Conservation (phyloP, 164 flowering plant genomes). For the Vitis amurensis region DNA sequence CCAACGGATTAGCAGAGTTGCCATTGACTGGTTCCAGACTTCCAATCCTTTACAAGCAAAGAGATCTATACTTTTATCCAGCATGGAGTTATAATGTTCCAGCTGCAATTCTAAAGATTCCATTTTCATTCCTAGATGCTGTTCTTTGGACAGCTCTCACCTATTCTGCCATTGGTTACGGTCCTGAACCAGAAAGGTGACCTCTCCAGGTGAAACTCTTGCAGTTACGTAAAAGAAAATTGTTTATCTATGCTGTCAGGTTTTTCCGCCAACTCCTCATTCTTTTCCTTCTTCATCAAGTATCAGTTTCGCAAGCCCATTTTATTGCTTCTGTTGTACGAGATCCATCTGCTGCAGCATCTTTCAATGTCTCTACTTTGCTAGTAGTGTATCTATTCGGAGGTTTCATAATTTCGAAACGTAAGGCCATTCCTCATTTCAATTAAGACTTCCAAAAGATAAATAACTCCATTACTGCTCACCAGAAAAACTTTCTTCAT, state of each 20-base stretch:
- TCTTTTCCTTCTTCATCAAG: slow-evolving; percentile 31
- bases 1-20: slow-evolving; percentile 29
- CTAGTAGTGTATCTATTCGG: slow-evolving; percentile 28
- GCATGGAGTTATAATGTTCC: slow-evolving; percentile 39
- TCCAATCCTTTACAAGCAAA: slow-evolving; percentile 30
- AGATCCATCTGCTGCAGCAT: slow-evolving; percentile 19
- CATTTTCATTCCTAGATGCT: slow-evolving; percentile 35
- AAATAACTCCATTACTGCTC: neutral
- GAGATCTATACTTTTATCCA: slow-evolving; percentile 35
- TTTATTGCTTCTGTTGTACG: slow-evolving; percentile 24
- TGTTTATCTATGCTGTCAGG: slow-evolving; percentile 14
- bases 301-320: slow-evolving; percentile 23
- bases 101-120: slow-evolving; percentile 30
- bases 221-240: neutral
- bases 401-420: slow-evolving; percentile 31
- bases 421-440: slow-evolving; percentile 21
- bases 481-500: neutral
- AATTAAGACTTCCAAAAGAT: neutral
- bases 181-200: slow-evolving; percentile 31
- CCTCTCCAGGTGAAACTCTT: neutral
- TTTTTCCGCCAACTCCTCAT: slow-evolving; percentile 29
- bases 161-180: slow-evolving; percentile 34
- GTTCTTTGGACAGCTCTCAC: slow-evolving; percentile 38
- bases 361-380: slow-evolving; percentile 9
- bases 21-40: slow-evolving; percentile 30